phyloP scores from a whole-genome alignment of 2,329 filamentous ascomycete species.

The Penicillium olsonii region DNA sequence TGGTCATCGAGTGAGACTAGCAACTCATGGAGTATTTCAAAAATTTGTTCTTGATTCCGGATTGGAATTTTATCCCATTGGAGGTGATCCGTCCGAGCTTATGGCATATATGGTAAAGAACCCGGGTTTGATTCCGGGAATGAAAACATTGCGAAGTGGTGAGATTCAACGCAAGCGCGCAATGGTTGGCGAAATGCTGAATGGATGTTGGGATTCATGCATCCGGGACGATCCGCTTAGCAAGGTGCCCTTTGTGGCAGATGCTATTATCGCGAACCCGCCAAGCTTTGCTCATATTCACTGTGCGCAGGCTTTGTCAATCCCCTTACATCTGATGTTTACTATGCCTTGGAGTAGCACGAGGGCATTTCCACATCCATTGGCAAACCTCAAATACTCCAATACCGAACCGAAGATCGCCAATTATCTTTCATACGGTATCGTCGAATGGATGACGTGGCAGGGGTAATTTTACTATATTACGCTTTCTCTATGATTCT shows the following conservation, averaged over 20 bases:
- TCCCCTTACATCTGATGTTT: slow-evolving; percentile 52
- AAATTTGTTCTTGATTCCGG: slow-evolving; percentile 55
- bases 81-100: slow-evolving; percentile 54
- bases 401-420: slow-evolving; percentile 32
- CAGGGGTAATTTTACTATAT: too few relatives aligned
- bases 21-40: slow-evolving; percentile 57
- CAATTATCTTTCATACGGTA: slow-evolving; percentile 46
- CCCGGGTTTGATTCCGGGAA: slow-evolving; percentile 46
- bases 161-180: slow-evolving; percentile 19
- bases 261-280: slow-evolving; percentile 54
- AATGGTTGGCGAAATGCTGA: slow-evolving; percentile 32
- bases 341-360: slow-evolving; percentile 52
- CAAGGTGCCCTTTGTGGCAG: slow-evolving; percentile 47
- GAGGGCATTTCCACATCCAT: slow-evolving; percentile 45
- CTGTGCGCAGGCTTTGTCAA: slow-evolving; percentile 48
- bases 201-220: slow-evolving; percentile 36
- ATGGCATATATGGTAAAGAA: slow-evolving; percentile 55
- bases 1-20: slow-evolving; percentile 58
- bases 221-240: slow-evolving; percentile 20
- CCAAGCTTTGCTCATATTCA: slow-evolving; percentile 52
- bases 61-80: slow-evolving; percentile 60
- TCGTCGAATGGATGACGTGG: slow-evolving; percentile 50
- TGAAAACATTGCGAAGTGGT: slow-evolving; percentile 31
- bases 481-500: too few relatives aligned
- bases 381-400: slow-evolving; percentile 45